Base-by-base conservation (phyloP, 257 asterid species). In the Solanum chilense region DNA sequence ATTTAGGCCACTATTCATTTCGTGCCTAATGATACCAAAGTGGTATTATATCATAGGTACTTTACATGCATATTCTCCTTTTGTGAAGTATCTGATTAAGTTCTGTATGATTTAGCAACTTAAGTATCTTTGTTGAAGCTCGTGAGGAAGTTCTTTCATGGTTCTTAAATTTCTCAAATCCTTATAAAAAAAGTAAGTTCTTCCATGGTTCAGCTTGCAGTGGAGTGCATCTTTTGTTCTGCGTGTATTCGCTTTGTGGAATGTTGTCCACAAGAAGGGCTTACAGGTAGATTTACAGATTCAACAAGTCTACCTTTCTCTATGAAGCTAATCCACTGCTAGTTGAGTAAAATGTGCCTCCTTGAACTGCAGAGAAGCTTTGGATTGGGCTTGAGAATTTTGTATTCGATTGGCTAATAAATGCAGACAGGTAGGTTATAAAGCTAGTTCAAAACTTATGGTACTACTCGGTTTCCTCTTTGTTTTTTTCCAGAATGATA, bases 211-310 rank as follows among this genome's bases (percentile, higher is more conserved):
- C 98, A 97, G 99, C 98, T 97, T 80, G 99, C 99, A 81, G 99
- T 96, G 89, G 99, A 97, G 92, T 97, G 99, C 89, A 97, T 97
- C 88, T 97, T 97, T 94, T 97, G 99, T 92, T 97, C 99, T 74
- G 99, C 99, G 11, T 96, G 99, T 91, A 97, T 96, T 88, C 99
- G 99, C 82, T 97, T 97, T 77, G 99, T 95, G 70, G 99, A 97
- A 93, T 97, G 99, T 92, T 97, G 99, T 89, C 99, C 99, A 78
- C 99, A 96, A 91, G 99, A 97, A 92, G 99, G 99, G 86, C 98
- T 97, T 85, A 96, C 99, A 93, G 99, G 99, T 96, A 35, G 39
- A 86, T 90, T 91, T 77, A 81, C 90, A 89, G 86, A 49, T 44
- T 68, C 83, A 23, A n/a, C 74, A 33, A 47, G 70, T 49, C 78